Conservation (phyloP, 352 stramenopile species). For the Phytophthora melonis region DNA sequence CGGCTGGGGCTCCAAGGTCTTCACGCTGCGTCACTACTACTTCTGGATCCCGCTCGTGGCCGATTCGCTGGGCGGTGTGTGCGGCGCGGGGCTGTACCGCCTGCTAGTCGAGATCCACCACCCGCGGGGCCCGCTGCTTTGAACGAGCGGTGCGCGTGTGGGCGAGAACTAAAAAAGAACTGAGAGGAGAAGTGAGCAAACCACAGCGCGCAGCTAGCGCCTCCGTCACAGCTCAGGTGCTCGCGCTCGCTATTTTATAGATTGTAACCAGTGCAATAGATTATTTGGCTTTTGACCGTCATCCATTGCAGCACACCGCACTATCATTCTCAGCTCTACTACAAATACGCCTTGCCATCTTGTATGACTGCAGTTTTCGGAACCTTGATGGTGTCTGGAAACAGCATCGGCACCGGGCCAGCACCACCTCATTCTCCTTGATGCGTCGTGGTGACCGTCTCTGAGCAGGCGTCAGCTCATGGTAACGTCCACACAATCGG, state of each 20-base stretch:
- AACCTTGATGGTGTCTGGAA: background rate
- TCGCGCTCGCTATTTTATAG: constrained; percentile 1
- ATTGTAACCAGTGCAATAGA: constrained; percentile 4
- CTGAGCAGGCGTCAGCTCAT: background rate
- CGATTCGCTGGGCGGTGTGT: constrained; percentile 30
- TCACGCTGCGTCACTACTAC: constrained; percentile 49
- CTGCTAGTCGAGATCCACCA: constrained; percentile 55
- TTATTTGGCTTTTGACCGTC: background rate
- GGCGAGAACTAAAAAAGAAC: too few species aligned
- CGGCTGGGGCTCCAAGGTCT: constrained; percentile 56
- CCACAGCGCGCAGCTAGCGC: background rate
- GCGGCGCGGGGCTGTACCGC: constrained; percentile 45
- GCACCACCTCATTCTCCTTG: background rate
- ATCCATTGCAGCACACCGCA: background rate
- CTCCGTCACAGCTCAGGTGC: background rate
- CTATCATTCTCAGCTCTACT: too few species aligned
- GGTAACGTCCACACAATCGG: background rate
- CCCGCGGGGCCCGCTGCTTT: constrained; percentile 25
- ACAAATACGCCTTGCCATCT: too few species aligned
- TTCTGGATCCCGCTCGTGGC: constrained; percentile 66
- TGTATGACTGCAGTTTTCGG: too few species aligned
- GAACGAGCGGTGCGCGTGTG: background rate
- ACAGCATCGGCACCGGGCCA: background rate
- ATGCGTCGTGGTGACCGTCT: background rate
- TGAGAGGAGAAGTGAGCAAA: too few species aligned